Conservation (phyloP, 2,329 filamentous ascomycete species). For the Cladosporium sp. region DNA sequence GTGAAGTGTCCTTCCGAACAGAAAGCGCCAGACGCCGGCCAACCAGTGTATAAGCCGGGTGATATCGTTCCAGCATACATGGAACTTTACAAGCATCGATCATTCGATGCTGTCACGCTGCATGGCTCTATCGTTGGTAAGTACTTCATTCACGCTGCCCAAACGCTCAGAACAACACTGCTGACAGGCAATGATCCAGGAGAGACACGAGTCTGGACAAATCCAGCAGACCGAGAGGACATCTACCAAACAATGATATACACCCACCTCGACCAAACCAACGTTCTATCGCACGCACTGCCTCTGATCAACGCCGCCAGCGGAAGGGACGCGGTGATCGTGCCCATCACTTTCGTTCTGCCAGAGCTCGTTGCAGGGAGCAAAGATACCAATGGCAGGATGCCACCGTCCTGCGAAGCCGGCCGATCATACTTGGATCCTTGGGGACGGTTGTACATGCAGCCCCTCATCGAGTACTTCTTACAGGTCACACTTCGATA, state of each 20-base stretch:
- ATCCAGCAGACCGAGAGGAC: background rate
- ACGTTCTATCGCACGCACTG: background rate
- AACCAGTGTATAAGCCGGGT: background rate
- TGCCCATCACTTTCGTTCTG: slow-evolving; percentile 2
- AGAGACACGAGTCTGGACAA: slow-evolving; percentile 1
- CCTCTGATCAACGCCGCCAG: background rate
- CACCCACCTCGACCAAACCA: slow-evolving; percentile 1
- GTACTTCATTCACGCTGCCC: too few relatives aligned
- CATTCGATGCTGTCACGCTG: slow-evolving; percentile 1
- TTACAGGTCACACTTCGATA: background rate
- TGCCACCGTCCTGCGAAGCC: slow-evolving; percentile 3
- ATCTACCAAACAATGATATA: slow-evolving; percentile 8
- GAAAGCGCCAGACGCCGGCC: slow-evolving; percentile 39
- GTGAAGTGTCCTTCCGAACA: slow-evolving; percentile 41
- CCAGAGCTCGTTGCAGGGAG: background rate
- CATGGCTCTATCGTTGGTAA: slow-evolving; percentile 6
- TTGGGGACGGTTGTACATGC: slow-evolving; percentile 6
- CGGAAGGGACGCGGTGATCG: background rate
- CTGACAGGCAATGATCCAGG: background rate
- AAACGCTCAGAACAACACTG: too few relatives aligned
- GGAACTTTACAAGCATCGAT: slow-evolving; percentile 1
- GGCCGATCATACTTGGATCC: slow-evolving; percentile 5
- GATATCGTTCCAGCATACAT: slow-evolving; percentile 9
- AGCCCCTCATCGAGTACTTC: slow-evolving; percentile 4
- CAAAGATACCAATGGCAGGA: background rate